Percentiles rank a stretch among this genome's conserved stretches.
These are phyloP conservation scores for Aureoboletus auriporus DNA, from an alignment of 768 basidiomycete genomes.

Conservation along the genomic window DNA sequence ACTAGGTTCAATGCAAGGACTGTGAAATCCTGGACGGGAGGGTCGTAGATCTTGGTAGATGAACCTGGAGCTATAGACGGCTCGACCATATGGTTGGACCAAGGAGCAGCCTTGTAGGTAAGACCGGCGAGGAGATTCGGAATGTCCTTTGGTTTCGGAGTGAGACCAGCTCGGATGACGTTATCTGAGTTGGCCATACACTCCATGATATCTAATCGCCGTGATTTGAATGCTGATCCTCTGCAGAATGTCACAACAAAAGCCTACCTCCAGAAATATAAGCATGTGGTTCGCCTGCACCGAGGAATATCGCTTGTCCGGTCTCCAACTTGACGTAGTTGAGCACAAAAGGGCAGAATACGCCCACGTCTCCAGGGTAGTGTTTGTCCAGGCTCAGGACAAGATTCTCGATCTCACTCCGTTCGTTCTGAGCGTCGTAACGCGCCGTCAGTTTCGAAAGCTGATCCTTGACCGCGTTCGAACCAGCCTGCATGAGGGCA, in stretches of 20 bases:
- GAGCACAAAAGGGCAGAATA: conserved; percentile 85
- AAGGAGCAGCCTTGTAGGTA: conserved; percentile 74
- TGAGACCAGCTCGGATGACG: conserved; percentile 96
- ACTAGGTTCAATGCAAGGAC: conserved; percentile 63
- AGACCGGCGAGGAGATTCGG: conserved; percentile 83
- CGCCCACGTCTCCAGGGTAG: conserved; percentile 91
- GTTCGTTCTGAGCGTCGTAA: conserved; percentile 48
- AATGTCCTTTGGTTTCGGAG: conserved; percentile 93
- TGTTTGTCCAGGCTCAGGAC: conserved; percentile 62
- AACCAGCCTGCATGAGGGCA: conserved; percentile 79
- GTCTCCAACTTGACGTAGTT: conserved; percentile 78
- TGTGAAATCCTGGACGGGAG: conserved; percentile 91
- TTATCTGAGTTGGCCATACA: conserved; percentile 99
- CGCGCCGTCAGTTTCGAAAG: conserved; percentile 57
- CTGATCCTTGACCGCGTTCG: conserved; percentile 45
- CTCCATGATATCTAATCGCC: conserved; percentile 82
- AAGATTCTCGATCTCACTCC: conserved; percentile 53
- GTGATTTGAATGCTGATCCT: conserved; percentile 1
- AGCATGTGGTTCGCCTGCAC: conserved; percentile 96
- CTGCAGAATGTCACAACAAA: background rate
- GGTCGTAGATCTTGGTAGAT: conserved; percentile 68
- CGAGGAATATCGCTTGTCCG: conserved; percentile 91
- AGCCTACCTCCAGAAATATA: conserved; percentile 86
- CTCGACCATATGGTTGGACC: conserved; percentile 64
- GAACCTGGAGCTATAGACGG: conserved; percentile 48